phyloP scores from a whole-genome alignment of 192 early-diverging fungal genomes.

The Entomortierella parvispora region DNA sequence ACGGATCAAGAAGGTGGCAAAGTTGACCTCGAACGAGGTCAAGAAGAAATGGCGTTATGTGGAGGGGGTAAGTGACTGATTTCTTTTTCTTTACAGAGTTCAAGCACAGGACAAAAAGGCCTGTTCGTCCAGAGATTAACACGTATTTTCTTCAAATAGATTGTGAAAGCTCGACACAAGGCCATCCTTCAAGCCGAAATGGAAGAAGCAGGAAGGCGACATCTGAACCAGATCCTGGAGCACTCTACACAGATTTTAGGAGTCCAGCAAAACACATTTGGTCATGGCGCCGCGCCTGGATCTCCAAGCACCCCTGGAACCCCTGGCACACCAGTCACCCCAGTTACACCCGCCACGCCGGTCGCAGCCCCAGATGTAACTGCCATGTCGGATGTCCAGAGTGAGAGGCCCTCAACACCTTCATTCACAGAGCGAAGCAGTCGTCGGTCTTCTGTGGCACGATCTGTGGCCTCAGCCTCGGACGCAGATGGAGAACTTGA shows the following conservation, averaged over 20 bases:
- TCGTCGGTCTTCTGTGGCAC: conserved; percentile 33
- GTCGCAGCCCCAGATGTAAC: conserved; percentile 10
- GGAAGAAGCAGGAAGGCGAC: conserved; percentile 68
- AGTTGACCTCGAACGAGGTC: conserved; percentile 72
- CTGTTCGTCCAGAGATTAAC: too few relatives aligned
- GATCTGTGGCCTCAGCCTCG: conserved; percentile 16
- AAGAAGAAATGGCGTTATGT: conserved; percentile 79
- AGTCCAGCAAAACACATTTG: conserved; percentile 57
- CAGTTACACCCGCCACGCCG: conserved; percentile 4
- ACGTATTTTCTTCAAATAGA: conserved; percentile 22
- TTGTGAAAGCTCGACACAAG: conserved; percentile 63
- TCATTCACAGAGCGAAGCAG: conserved; percentile 14
- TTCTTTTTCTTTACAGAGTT: background rate
- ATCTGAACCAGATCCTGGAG: conserved; percentile 76
- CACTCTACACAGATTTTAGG: conserved; percentile 76
- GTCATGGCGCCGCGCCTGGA: conserved; percentile 8
- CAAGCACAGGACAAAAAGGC: too few relatives aligned
- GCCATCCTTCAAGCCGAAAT: conserved; percentile 69
- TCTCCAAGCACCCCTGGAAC: background rate
- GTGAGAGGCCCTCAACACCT: conserved; percentile 17
- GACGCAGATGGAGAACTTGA: conserved; percentile 34
- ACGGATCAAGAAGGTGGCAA: conserved; percentile 64
- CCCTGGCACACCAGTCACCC: conserved; percentile 9
- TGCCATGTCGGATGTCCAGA: conserved; percentile 12
- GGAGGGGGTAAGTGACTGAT: conserved; percentile 57